A percentile compares a stretch with the other conserved stretches of the same genome.
Evolutionary conservation across 2,329 filamentous ascomycete genomes (phyloP).

Genomic region (Paramyrothecium roridum): DNA sequence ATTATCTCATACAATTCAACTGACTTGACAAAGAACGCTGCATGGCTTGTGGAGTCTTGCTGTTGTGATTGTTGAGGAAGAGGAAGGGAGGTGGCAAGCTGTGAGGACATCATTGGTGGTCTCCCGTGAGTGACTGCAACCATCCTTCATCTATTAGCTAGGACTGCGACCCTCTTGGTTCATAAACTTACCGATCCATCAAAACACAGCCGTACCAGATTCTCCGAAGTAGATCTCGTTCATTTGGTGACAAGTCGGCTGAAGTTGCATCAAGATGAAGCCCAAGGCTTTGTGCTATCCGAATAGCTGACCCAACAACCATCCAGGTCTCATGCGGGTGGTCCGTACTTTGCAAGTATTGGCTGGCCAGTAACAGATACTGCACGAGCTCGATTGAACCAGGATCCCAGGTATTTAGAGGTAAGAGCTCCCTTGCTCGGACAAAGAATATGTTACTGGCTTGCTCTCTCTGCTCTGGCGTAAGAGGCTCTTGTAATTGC

Average conservation of each 20-base stretch:
- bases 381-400: slow-evolving; percentile 42
- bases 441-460: slow-evolving; percentile 37
- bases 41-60: slow-evolving; percentile 6
- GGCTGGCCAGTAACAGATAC: slow-evolving; percentile 42
- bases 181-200: slow-evolving; percentile 34
- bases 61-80: slow-evolving; percentile 14
- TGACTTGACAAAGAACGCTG: slow-evolving; percentile 30
- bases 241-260: slow-evolving; percentile 13
- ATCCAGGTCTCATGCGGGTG: slow-evolving; percentile 47
- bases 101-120: slow-evolving; percentile 28
- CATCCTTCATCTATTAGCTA: slow-evolving; percentile 19
- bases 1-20: slow-evolving; percentile 34
- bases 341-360: slow-evolving; percentile 46
- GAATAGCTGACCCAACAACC: slow-evolving; percentile 40
- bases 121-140: slow-evolving; percentile 31
- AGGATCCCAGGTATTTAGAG: slow-evolving; percentile 37
- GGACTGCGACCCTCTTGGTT: rapidly evolving
- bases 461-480: slow-evolving; percentile 33
- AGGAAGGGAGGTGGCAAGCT: slow-evolving; percentile 20
- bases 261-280: slow-evolving; percentile 39
- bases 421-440: slow-evolving; percentile 37
- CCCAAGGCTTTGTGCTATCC: slow-evolving; percentile 43
- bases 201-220: slow-evolving; percentile 35
- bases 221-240: slow-evolving; percentile 22
- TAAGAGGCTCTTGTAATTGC: slow-evolving; percentile 38